Percentiles rank a stretch among this genome's conserved stretches.
Conservation (phyloP, 257 asterid genomes). For the Solanum sejunctum region DNA sequence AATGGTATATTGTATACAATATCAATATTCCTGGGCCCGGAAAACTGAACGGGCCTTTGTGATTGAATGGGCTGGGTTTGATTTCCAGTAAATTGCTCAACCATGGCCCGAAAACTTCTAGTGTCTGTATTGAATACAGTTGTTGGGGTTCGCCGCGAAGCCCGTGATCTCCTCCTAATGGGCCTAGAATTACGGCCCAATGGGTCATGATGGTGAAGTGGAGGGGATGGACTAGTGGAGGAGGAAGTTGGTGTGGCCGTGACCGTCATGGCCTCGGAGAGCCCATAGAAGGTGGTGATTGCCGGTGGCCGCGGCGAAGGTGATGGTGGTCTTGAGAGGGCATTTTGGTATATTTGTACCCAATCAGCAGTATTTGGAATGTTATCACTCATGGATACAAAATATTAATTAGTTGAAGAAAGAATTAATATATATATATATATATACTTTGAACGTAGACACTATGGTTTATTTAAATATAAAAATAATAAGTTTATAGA, state of each 20-base stretch:
- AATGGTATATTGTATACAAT: neutral
- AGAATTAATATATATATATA: neutral
- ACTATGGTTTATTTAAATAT: neutral
- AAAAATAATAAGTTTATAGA: neutral
- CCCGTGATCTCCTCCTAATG: slow-evolving; percentile 30
- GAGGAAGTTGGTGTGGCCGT: slow-evolving; percentile 5
- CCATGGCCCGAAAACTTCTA: slow-evolving; percentile 48
- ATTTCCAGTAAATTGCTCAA: slow-evolving; percentile 37
- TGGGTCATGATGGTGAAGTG: slow-evolving; percentile 4
- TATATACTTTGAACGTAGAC: neutral
- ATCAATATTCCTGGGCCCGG: neutral
- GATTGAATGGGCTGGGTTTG: neutral
- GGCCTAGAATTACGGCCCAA: slow-evolving; percentile 32
- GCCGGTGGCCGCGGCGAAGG: neutral
- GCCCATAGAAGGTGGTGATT: neutral
- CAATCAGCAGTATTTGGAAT: slow-evolving; percentile 5
- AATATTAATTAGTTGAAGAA: neutral
- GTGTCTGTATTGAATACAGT: slow-evolving; percentile 51
- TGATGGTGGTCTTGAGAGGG: neutral
- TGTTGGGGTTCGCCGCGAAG: slow-evolving; percentile 39
- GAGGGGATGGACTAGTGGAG: neutral
- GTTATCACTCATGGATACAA: neutral
- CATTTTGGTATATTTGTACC: slow-evolving; percentile 8
- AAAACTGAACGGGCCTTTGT: neutral
- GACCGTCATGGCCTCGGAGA: neutral